Conservation (phyloP, 2,329 filamentous ascomycete genomes). For the Fusarium subtropicale region DNA sequence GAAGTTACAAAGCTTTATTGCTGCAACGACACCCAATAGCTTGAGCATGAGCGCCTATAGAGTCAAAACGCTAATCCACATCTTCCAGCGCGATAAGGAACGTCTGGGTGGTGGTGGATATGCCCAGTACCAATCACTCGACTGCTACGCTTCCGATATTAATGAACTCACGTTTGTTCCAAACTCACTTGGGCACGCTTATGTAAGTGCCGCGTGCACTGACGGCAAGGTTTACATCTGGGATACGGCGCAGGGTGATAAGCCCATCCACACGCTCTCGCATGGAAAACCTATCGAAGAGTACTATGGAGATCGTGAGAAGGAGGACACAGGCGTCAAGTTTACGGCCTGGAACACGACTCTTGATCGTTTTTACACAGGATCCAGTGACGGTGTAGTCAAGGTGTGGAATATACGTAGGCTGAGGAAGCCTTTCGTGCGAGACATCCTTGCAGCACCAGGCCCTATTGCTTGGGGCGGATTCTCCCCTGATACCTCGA, state of each 20-base stretch:
- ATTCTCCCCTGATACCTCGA: slow-evolving; percentile 68
- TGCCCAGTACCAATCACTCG: slow-evolving; percentile 64
- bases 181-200: slow-evolving; percentile 62
- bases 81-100: slow-evolving; percentile 58
- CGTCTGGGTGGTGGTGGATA: slow-evolving; percentile 48
- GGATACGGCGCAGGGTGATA: slow-evolving; percentile 68
- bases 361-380: slow-evolving; percentile 70
- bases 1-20: slow-evolving; percentile 63
- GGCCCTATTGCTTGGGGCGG: slow-evolving; percentile 68
- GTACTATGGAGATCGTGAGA: slow-evolving; percentile 60
- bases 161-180: slow-evolving; percentile 71
- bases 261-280: slow-evolving; percentile 65
- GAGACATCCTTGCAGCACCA: slow-evolving; percentile 64
- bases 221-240: slow-evolving; percentile 72
- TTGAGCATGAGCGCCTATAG: slow-evolving; percentile 56
- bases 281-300: slow-evolving; percentile 62
- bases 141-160: slow-evolving; percentile 70
- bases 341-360: slow-evolving; percentile 71
- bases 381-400: slow-evolving; percentile 71
- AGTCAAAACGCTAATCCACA: slow-evolving; percentile 67
- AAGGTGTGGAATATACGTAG: slow-evolving; percentile 72
- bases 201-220: slow-evolving; percentile 71
- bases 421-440: slow-evolving; percentile 58
- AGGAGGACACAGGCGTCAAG: slow-evolving; percentile 71
- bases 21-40: slow-evolving; percentile 66